Conservation (phyloP, 345 rosid genomes). For the Citropsis articulata region DNA sequence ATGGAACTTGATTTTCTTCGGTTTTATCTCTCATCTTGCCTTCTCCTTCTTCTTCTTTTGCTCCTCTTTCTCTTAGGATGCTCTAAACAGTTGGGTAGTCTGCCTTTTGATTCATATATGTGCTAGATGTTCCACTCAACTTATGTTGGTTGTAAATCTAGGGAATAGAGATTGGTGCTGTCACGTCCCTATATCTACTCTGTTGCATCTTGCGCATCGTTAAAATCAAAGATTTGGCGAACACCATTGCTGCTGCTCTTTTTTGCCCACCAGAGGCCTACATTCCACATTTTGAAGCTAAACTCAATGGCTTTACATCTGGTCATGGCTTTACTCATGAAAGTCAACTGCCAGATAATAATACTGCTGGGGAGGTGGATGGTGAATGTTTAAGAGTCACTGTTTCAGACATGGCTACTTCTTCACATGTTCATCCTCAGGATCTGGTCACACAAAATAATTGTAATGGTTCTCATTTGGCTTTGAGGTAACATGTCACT, state of each 20-base stretch:
- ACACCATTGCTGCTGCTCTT: constrained; percentile 84
- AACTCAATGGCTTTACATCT: constrained; percentile 49
- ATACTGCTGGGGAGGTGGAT: constrained; percentile 31
- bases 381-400: constrained; percentile 31
- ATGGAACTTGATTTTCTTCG: constrained; percentile 28
- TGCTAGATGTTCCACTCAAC: constrained; percentile 13
- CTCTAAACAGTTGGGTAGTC: neutral
- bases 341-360: constrained; percentile 35
- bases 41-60: neutral
- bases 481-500: constrained; percentile 57
- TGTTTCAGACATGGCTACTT: constrained; percentile 33
- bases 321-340: constrained; percentile 34
- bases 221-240: constrained; percentile 96
- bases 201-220: constrained; percentile 95
- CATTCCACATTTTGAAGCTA: constrained; percentile 42
- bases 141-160: constrained; percentile 36
- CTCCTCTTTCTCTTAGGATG: neutral
- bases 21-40: neutral
- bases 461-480: constrained; percentile 29
- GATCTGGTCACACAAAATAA: constrained; percentile 23
- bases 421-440: constrained; percentile 41
- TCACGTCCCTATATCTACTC: constrained; percentile 83
- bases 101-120: neutral
- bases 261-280: constrained; percentile 69
- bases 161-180: constrained; percentile 62